Percentiles rank a stretch among this genome's conserved stretches.
phyloP scores from a whole-genome alignment of 2,329 filamentous ascomycete species.

The Fusarium pseudonygamai region DNA sequence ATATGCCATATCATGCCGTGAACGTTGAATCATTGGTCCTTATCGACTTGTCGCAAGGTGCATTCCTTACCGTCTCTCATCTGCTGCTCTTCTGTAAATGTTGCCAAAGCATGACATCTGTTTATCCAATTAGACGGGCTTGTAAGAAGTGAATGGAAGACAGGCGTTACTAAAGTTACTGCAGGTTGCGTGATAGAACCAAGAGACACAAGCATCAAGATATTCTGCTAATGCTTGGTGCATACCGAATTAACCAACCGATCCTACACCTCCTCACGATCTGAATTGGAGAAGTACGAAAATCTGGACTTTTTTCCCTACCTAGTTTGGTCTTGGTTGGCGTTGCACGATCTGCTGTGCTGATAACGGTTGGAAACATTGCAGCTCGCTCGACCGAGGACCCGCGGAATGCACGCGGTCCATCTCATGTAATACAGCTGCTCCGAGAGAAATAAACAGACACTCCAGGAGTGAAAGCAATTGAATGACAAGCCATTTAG shows the following conservation, averaged over 20 bases:
- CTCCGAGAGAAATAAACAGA: neutral
- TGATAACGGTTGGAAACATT: fast-evolving
- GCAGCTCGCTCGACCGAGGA: neutral
- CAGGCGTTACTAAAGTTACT: neutral
- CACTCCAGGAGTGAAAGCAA: fast-evolving
- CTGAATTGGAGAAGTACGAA: too few relatives aligned
- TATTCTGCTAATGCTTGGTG: neutral
- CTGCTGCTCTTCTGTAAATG: neutral
- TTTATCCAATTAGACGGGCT: too few relatives aligned
- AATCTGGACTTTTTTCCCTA: neutral
- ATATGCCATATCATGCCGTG: fast-evolving
- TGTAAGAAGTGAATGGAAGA: too few relatives aligned
- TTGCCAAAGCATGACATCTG: too few relatives aligned
- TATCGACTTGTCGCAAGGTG: fast-evolving
- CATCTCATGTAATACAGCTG: too few relatives aligned
- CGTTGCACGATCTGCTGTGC: too few relatives aligned
- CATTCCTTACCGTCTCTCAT: fast-evolving
- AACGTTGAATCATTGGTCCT: neutral
- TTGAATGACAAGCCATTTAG: fast-evolving
- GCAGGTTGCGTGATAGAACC: too few relatives aligned
- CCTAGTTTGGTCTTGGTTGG: fast-evolving
- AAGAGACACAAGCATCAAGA: fast-evolving
- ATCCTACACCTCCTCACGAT: fast-evolving
- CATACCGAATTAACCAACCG: fast-evolving
- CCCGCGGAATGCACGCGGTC: fast-evolving